phyloP scores from a whole-genome alignment of 2,329 filamentous ascomycete genomes.

The Cercospora berteroae region DNA sequence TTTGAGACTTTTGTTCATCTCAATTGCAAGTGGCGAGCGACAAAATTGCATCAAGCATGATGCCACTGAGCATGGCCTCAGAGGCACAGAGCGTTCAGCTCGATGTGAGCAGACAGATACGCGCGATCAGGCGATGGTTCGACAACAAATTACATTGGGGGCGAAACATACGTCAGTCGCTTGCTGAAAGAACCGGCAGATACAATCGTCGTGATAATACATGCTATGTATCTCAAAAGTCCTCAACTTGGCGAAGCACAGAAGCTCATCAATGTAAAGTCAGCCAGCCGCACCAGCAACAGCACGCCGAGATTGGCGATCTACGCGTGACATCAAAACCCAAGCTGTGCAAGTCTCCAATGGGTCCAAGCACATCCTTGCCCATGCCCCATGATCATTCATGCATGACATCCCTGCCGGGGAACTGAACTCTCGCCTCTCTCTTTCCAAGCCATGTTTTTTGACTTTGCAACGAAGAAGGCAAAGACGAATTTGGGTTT shows the following conservation, averaged over 20 bases:
- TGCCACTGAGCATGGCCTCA: neutral
- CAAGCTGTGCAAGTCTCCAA: neutral
- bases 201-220: neutral
- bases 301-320: neutral
- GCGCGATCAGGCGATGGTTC: neutral
- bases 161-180: neutral
- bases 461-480: neutral
- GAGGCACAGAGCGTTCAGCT: neutral
- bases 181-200: neutral
- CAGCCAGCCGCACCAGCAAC: neutral
- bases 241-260: neutral
- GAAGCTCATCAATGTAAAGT: neutral
- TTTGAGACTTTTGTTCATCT: neutral
- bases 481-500: neutral
- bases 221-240: neutral
- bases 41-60: neutral
- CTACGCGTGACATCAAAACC: neutral
- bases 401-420: neutral
- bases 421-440: neutral
- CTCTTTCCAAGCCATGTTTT: neutral
- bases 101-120: neutral
- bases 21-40: neutral
- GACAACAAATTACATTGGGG: neutral
- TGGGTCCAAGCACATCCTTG: neutral
- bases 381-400: neutral